Percentiles rank a stretch among this genome's conserved stretches.
Evolutionary conservation across 176 grass and related monocot genomes (phyloP).

Genomic region (Aegilops longissima): DNA sequence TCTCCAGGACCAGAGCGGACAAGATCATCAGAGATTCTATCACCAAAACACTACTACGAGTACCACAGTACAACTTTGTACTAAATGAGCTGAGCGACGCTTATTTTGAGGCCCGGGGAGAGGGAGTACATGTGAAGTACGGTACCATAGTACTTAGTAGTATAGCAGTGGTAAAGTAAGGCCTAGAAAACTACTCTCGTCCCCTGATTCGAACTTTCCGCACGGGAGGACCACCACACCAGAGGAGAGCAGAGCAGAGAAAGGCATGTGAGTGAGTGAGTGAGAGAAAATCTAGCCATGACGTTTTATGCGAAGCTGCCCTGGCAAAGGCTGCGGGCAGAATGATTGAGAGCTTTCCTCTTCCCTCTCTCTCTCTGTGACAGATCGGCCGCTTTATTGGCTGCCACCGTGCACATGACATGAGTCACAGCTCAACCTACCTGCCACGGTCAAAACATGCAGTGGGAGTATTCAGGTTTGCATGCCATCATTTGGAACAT

Average conservation of each 20-base stretch:
- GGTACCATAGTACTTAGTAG: no score
- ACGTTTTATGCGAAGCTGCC: conserved; percentile 28
- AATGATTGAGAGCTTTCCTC: conserved; percentile 37
- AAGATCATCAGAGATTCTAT: not conserved
- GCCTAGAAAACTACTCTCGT: not conserved
- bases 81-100: no score
- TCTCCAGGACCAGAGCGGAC: not conserved
- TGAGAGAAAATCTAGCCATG: conserved; percentile 35
- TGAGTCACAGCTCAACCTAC: not conserved
- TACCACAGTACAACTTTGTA: no score
- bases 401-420: conserved; percentile 38
- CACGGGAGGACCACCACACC: not conserved
- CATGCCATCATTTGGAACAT: not conserved
- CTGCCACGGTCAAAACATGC: conserved; percentile 24
- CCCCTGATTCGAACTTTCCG: not conserved
- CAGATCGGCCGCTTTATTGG: conserved; percentile 48
- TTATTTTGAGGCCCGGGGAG: no score
- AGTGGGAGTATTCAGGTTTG: not conserved
- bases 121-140: no score
- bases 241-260: not conserved
- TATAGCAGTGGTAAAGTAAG: no score
- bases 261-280: not conserved
- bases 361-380: not conserved
- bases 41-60: not conserved
- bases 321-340: conserved; percentile 32